A percentile compares a stretch with the other conserved stretches of the same genome.
phyloP scores from a whole-genome alignment of 176 grass and related monocot species.

The Oryza australiensis region DNA sequence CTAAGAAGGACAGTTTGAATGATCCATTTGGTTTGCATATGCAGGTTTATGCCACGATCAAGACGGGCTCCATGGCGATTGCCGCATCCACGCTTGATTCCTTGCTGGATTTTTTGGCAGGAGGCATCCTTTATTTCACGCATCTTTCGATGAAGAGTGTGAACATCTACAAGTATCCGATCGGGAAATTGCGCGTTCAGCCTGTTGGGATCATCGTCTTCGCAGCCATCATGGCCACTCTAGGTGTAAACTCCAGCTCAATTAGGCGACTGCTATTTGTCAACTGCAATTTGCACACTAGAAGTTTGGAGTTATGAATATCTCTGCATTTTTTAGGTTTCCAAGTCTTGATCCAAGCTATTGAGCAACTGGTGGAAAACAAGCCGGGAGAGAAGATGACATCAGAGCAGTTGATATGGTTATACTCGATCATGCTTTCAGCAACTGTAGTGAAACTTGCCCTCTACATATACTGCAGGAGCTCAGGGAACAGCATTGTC shows the following conservation, averaged over 20 bases:
- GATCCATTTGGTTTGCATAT: background rate
- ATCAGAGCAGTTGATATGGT: conserved; percentile 64
- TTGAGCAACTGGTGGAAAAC: conserved; percentile 64
- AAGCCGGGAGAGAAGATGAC: conserved; percentile 59
- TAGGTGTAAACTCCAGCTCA: conserved; percentile 44
- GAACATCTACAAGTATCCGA: conserved; percentile 85
- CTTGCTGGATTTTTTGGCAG: conserved; percentile 79
- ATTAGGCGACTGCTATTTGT: background rate
- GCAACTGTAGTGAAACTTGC: conserved; percentile 77
- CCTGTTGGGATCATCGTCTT: conserved; percentile 87
- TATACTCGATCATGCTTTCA: conserved; percentile 86
- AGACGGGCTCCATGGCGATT: conserved; percentile 79
- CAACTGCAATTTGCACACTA: background rate
- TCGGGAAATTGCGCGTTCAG: conserved; percentile 76
- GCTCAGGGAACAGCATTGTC: conserved; percentile 70
- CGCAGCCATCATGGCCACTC: conserved; percentile 78
- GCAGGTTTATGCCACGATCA: conserved; percentile 82
- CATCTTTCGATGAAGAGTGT: conserved; percentile 74
- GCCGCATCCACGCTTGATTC: conserved; percentile 93
- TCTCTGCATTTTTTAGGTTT: conserved; percentile 51
- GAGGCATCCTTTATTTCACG: conserved; percentile 85
- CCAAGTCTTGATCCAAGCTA: conserved; percentile 62
- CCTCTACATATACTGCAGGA: conserved; percentile 79
- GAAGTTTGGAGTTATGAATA: background rate
- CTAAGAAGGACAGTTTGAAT: background rate